phyloP scores from a whole-genome alignment of 768 basidiomycete species.

The Termitomyces heimii region DNA sequence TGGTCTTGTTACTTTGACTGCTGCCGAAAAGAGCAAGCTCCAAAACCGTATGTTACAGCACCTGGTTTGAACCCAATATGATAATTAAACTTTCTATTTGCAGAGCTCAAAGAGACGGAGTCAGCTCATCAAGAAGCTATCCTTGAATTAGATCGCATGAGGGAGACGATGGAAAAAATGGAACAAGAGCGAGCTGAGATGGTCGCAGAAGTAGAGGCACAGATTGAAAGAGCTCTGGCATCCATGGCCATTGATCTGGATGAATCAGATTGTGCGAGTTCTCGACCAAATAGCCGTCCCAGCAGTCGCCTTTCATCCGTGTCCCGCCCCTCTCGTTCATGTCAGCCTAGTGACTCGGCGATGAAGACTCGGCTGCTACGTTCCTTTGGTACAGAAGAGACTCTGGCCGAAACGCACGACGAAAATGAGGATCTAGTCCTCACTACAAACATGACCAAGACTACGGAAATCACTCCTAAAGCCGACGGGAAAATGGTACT shows the following conservation, averaged over 20 bases:
- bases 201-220: slow-evolving; percentile 91
- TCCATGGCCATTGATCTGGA: slow-evolving; percentile 80
- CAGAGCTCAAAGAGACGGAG: slow-evolving; percentile 83
- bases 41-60: slow-evolving; percentile 58
- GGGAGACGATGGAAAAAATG: slow-evolving; percentile 80
- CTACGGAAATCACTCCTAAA: slow-evolving; percentile 49
- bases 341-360: slow-evolving; percentile 54
- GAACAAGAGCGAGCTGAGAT: slow-evolving; percentile 82
- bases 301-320: slow-evolving; percentile 57
- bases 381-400: slow-evolving; percentile 76
- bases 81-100: slow-evolving; percentile 5
- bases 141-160: slow-evolving; percentile 80
- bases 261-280: slow-evolving; percentile 71
- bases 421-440: slow-evolving; percentile 32
- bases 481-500: slow-evolving; percentile 43
- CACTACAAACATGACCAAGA: slow-evolving; percentile 24
- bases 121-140: slow-evolving; percentile 73
- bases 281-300: slow-evolving; percentile 67
- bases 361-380: slow-evolving; percentile 48
- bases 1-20: slow-evolving; percentile 70
- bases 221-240: slow-evolving; percentile 81
- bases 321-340: slow-evolving; percentile 48
- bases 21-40: slow-evolving; percentile 72
- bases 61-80: background rate
- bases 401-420: slow-evolving; percentile 64